Base-by-base conservation (phyloP, 805 yeast species). In the Hanseniaspora guilliermondii region DNA sequence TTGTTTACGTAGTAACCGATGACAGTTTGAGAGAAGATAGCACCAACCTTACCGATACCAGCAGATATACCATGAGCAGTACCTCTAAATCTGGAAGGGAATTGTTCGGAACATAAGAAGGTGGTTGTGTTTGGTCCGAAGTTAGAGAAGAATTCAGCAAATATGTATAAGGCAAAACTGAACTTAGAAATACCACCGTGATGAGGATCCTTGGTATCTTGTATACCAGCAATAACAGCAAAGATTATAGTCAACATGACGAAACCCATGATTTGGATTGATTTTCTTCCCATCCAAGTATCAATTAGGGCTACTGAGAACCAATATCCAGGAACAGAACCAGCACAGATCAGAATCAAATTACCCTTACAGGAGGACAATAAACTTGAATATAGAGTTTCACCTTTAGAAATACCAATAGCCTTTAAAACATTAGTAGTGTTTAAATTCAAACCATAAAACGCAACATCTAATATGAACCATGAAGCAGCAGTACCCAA, bases 271-370 rank as follows among this genome's bases (percentile, higher is more conserved):
- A 86, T 57, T 74, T 88, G 96, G 59, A 87, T 73, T 59, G 88
- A 80, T 70, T 83, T 86, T 76, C 96, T 82, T 63, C 96, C 96
- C 61, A 87, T 62, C 39, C 42, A 54, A 38, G 72, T 75, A 70
- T 87, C 96, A 57, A 87, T 67, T 47, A 91, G 82, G 52, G 87
- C 87, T 62, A 83, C 87, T 33, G 91, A 68, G 58, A 76, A 73
- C 96, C 96, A 87, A 73, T 87, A 87, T 66, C 96, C 96, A 63
- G 96, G 96, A 70, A 87, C 79, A 46, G 93, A 78, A 76, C 97
- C 96, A 56, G 97, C 97, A 77, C 95, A 86, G 59, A 87, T 80
- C 68, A 87, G 77, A 72, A 87, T 87, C 75, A 87, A 77, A 72
- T 87, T 87, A 80, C 96, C 96, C 56, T 88, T 95, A 67, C 91